Base-by-base conservation (phyloP, 169 alveolate genomes). In the Plasmodium reichenowi region DNA sequence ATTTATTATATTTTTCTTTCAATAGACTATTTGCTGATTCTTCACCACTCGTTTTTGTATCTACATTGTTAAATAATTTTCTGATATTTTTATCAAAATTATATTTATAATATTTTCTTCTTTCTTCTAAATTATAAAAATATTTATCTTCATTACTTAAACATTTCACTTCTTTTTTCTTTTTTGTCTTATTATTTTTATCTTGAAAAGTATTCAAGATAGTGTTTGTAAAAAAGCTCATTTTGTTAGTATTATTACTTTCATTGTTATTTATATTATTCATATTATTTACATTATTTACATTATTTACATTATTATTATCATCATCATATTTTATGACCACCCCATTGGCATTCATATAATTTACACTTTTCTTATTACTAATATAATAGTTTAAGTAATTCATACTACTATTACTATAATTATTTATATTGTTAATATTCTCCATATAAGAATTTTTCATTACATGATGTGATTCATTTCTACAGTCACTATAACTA, bases 1-100 rank as follows among this genome's bases (percentile, higher is more conserved):
- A 83, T 10, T 48, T 45, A 26, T 83, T 56, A 29, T 70, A 83
- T 20, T 70, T 70, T 24, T 83, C 91, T 63, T 83, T 71, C 38
- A 83, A 38, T 15, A 56, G 22, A 58, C 91, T 83, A 60, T 83
- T 83, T 24, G 66, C 91, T 4, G 91, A 83, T 50, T 83, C 91
- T 7, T 83, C 86, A 0, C 91, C 85, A 43, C 91, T 83, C n/a
- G 66, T 83, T 56, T 50, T 58, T 2, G 91, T 63, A 32, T 56
- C 72, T n/a, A 83, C 43, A 38, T 70, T 68, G 4, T 71, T 58
- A 48, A 17, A 72, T n/a, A 83, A 47, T 29, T 17, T 68, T 56
- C n/a, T 83, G n/a, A 70, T 54, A 56, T 70, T 70, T 17, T 83
- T 54, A 72, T 83, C 73, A 62, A 58, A 56, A 22, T 22, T 32